Conservation (phyloP, 345 rosid species). For the Leavenworthia alabamica region DNA sequence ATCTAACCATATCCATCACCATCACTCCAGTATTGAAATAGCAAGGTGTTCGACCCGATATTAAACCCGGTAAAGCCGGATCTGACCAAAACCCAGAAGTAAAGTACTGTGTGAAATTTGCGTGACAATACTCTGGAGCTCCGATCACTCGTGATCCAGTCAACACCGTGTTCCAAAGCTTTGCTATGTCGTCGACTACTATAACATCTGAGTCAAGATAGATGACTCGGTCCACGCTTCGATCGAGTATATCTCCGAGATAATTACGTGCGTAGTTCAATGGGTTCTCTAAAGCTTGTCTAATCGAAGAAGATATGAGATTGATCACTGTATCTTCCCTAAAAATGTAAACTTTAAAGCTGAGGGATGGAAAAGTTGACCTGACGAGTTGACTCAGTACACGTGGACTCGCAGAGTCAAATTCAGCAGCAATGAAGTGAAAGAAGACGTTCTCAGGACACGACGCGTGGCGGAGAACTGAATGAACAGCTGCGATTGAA, state of each 20-base stretch:
- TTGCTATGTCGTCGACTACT: slow-evolving; percentile 62
- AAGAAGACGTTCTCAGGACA: slow-evolving; percentile 88
- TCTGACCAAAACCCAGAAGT: slow-evolving; percentile 79
- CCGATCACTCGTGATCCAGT: slow-evolving; percentile 66
- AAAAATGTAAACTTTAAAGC: slow-evolving; percentile 82
- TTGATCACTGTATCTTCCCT: slow-evolving; percentile 80
- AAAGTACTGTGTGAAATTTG: slow-evolving; percentile 85
- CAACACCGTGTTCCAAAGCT: slow-evolving; percentile 63
- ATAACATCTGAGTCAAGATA: slow-evolving; percentile 93
- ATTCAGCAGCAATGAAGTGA: too few species aligned
- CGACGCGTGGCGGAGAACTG: slow-evolving; percentile 82
- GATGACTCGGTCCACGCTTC: slow-evolving; percentile 79
- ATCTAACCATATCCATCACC: slow-evolving; percentile 84
- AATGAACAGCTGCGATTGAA: slow-evolving; percentile 93
- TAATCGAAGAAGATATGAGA: slow-evolving; percentile 77
- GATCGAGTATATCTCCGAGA: slow-evolving; percentile 73
- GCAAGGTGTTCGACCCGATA: slow-evolving; percentile 56
- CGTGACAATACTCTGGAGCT: slow-evolving; percentile 95
- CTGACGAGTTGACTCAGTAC: slow-evolving; percentile 68
- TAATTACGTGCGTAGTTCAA: slow-evolving; percentile 88
- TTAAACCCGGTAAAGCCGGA: slow-evolving; percentile 51
- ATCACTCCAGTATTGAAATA: slow-evolving; percentile 97
- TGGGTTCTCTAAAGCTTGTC: slow-evolving; percentile 87
- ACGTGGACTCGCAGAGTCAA: slow-evolving; percentile 87
- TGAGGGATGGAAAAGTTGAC: slow-evolving; percentile 88